Percentiles rank a stretch among this genome's conserved stretches.
These are phyloP conservation scores for Penicillium bialowiezense DNA, from an alignment of 495 filamentous ascomycete species.

Conservation along the genomic window DNA sequence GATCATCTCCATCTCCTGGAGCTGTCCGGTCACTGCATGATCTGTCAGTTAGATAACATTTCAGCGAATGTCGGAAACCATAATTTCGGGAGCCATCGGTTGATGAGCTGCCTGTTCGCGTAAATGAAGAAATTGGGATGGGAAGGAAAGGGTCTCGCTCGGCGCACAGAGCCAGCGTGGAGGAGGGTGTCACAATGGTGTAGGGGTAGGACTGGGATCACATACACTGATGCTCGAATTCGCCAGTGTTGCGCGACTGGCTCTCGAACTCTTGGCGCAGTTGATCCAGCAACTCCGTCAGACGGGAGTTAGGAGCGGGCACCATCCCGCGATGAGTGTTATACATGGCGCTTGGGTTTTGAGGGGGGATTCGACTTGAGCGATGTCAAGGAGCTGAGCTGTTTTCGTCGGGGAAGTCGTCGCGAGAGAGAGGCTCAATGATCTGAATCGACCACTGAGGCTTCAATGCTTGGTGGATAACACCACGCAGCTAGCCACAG, in stretches of 20 bases:
- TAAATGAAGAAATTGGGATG: not conserved
- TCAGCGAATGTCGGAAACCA: conserved; percentile 27
- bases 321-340: conserved; percentile 83
- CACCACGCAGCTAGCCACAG: conserved; percentile 30
- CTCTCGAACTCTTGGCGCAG: conserved; percentile 87
- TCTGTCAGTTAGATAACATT: conserved; percentile 30
- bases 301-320: conserved; percentile 67
- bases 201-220: conserved; percentile 21
- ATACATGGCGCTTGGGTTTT: conserved; percentile 64
- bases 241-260: conserved; percentile 69
- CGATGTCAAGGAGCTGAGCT: not conserved
- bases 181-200: not conserved
- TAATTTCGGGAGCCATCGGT: conserved; percentile 9
- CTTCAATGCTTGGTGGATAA: conserved; percentile 26
- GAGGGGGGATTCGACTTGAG: not conserved
- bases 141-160: not conserved
- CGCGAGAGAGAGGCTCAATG: conserved; percentile 11
- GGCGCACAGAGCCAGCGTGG: not conserved
- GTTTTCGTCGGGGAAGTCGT: too few species aligned
- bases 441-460: conserved; percentile 14
- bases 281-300: conserved; percentile 88
- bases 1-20: conserved; percentile 90
- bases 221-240: conserved; percentile 90
- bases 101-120: too few species aligned
- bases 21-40: conserved; percentile 71